Percentiles rank a stretch among this genome's conserved stretches.
phyloP scores from a whole-genome alignment of 78 protist genomes.

The Dictyostelium capitatum region DNA sequence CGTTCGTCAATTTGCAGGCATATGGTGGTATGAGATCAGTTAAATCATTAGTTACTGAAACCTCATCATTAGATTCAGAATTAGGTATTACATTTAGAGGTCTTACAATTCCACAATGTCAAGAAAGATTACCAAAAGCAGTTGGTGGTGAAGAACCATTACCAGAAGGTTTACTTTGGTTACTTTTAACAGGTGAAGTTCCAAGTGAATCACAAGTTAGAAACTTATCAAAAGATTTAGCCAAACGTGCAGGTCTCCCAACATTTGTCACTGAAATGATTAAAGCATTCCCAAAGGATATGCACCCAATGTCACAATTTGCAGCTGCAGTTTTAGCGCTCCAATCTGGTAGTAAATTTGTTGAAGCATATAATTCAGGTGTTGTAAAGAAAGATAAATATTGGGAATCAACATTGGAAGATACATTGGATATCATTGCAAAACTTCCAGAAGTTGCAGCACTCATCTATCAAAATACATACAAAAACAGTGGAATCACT shows the following conservation, averaged over 20 bases:
- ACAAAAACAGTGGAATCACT: slow-evolving; percentile 67
- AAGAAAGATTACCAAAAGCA: slow-evolving; percentile 94
- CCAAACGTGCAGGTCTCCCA: slow-evolving; percentile 85
- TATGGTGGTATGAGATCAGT: slow-evolving; percentile 98
- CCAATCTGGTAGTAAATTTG: slow-evolving; percentile 91
- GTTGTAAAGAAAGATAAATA: slow-evolving; percentile 91
- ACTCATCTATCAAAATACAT: slow-evolving; percentile 93
- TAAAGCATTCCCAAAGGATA: slow-evolving; percentile 88
- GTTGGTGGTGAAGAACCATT: slow-evolving; percentile 95
- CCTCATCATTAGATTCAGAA: slow-evolving; percentile 95
- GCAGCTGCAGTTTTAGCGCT: slow-evolving; percentile 87
- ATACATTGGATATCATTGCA: slow-evolving; percentile 95
- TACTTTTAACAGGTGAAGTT: slow-evolving; percentile 96
- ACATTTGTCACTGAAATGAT: slow-evolving; percentile 86
- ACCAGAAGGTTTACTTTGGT: slow-evolving; percentile 97
- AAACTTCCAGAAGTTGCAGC: slow-evolving; percentile 96
- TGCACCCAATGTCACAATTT: slow-evolving; percentile 98
- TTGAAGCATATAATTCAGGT: slow-evolving; percentile 93
- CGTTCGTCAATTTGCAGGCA: no score
- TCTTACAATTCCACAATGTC: slow-evolving; percentile 92
- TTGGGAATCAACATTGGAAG: slow-evolving; percentile 96
- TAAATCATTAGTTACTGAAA: slow-evolving; percentile 95
- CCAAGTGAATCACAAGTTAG: slow-evolving; percentile 93
- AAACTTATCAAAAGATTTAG: slow-evolving; percentile 82
- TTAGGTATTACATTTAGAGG: slow-evolving; percentile 98